phyloP scores from a whole-genome alignment of 2,329 filamentous ascomycete genomes.

The Fusarium sp. region DNA sequence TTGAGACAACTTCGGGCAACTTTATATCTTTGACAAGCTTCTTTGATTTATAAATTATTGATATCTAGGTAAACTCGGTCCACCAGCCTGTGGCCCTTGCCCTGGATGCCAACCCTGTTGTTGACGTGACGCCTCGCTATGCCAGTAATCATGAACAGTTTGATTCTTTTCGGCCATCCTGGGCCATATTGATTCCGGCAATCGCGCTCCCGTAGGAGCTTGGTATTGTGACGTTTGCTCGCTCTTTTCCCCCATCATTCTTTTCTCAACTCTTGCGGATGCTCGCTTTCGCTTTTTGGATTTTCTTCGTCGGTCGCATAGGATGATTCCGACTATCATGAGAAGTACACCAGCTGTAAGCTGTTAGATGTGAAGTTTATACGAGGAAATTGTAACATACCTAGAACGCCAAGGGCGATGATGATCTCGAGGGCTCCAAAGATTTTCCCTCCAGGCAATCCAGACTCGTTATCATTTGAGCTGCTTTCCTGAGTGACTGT shows the following conservation, averaged over 20 bases:
- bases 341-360: conserved; percentile 13
- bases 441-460: conserved; percentile 11
- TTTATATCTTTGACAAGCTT: neutral
- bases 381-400: neutral
- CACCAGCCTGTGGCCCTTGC: conserved; percentile 15
- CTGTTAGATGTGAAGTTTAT: neutral
- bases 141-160: conserved; percentile 37
- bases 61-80: conserved; percentile 20
- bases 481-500: conserved; percentile 27
- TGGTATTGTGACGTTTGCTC: neutral
- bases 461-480: neutral
- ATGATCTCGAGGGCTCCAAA: conserved; percentile 36
- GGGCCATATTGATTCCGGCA: conserved; percentile 28
- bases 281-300: conserved; percentile 29
- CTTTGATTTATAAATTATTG: conserved; percentile 12
- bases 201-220: neutral
- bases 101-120: conserved; percentile 15
- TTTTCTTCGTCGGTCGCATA: conserved; percentile 35
- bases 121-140: conserved; percentile 18
- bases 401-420: conserved; percentile 40
- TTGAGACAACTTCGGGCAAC: neutral
- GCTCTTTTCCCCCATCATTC: conserved; percentile 15
- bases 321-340: conserved; percentile 30
- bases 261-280: neutral
- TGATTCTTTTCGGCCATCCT: conserved; percentile 33